A percentile compares a stretch with the other conserved stretches of the same genome.
Evolutionary conservation across 805 yeast genomes (phyloP).

Genomic region (Ogataea minuta): DNA sequence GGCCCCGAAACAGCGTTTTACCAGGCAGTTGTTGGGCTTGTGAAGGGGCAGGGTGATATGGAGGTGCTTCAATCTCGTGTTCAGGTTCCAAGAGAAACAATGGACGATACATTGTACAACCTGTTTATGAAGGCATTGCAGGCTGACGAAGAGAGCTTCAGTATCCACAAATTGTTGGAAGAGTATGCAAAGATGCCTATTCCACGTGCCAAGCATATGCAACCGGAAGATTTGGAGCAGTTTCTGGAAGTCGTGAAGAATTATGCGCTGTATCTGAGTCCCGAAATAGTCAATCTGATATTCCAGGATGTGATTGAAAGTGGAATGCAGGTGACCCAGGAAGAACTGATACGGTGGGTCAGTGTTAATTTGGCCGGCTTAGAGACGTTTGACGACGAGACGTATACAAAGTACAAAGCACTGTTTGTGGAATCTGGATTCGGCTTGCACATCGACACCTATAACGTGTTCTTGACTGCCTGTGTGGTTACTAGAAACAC

Average conservation of each 20-base stretch:
- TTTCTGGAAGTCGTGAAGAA: constrained; percentile 17
- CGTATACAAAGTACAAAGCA: constrained; percentile 11
- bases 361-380: constrained; percentile 9
- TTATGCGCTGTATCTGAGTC: constrained; percentile 13
- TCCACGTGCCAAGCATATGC: constrained; percentile 21
- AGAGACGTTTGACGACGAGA: constrained; percentile 11
- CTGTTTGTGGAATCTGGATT: constrained; percentile 16
- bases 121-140: constrained; percentile 13
- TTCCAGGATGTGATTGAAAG: constrained; percentile 22
- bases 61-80: constrained; percentile 16
- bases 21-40: constrained; percentile 17
- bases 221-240: constrained; percentile 21
- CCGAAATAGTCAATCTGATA: constrained; percentile 12
- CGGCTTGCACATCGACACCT: constrained; percentile 15
- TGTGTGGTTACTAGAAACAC: constrained; percentile 17
- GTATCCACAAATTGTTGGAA: constrained; percentile 8
- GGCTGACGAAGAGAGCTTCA: constrained; percentile 4
- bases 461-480: constrained; percentile 18
- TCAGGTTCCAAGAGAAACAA: constrained; percentile 8
- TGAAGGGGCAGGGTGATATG: constrained; percentile 16
- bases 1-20: constrained; percentile 20
- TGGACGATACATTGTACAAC: constrained; percentile 13
- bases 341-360: constrained; percentile 20
- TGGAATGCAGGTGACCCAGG: constrained; percentile 21
- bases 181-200: constrained; percentile 20